Evolutionary conservation across 371 early-diverging fungal species (phyloP).

Genomic region (Capniomyces stellatus): DNA sequence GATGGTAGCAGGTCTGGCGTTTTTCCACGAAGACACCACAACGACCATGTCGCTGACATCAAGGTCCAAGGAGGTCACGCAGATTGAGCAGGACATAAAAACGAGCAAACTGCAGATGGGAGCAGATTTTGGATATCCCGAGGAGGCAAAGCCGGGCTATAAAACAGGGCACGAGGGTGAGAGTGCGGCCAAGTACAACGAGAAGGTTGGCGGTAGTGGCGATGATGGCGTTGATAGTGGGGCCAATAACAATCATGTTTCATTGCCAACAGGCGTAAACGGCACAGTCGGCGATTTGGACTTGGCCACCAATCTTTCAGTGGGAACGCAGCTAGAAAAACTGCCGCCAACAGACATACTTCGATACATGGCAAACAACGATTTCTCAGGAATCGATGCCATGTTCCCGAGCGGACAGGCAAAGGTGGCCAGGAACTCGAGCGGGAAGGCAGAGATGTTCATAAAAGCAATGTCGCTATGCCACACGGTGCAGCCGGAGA

Average conservation of each 20-base stretch:
- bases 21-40: slow-evolving; percentile 30
- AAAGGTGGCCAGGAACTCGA: not conserved
- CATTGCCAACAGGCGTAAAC: not conserved
- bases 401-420: no score
- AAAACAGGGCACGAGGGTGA: not conserved
- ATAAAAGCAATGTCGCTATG: slow-evolving; percentile 73
- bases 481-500: slow-evolving; percentile 68
- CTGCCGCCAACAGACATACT: not conserved
- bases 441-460: slow-evolving; percentile 31
- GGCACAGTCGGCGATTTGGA: not conserved
- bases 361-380: not conserved
- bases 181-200: not conserved
- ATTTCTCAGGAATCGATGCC: not conserved
- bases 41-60: slow-evolving; percentile 4
- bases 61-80: slow-evolving; percentile 9
- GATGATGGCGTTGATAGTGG: not conserved
- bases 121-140: not conserved
- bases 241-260: not conserved
- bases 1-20: slow-evolving; percentile 48
- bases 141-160: not conserved
- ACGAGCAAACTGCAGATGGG: not conserved
- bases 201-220: not conserved
- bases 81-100: not conserved
- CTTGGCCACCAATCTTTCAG: not conserved
- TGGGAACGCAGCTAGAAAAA: not conserved